Evolutionary conservation across 2,329 filamentous ascomycete species (phyloP), one percentile per base, ranked within the genome.

Genomic region (Colletotrichum salicis): DNA sequence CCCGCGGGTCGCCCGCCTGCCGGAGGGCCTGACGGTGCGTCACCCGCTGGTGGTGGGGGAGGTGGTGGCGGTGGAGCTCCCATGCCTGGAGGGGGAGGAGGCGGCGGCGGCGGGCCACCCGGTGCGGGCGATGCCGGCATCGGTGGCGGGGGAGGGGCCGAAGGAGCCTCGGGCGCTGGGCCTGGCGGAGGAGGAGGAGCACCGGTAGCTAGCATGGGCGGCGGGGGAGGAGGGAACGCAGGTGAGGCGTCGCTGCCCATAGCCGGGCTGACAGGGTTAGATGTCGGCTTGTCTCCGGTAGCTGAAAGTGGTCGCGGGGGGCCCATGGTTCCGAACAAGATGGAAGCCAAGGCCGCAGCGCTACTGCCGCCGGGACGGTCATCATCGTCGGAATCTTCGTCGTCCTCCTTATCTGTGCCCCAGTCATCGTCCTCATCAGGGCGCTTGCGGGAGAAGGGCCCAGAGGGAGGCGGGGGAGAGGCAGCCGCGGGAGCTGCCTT

Each of bases 281-380:
- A 83, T 22, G 84, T 79, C 10, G 85, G 85, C 76, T 93, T 93
- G 75, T 93, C 91, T 66, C 93, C 94, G 80, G 94, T 91, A 7
- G 94, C 93, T 24, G 94, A 97, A 56, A 98, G 84, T 35, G 96
- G 95, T 63, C 96, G 91, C 15, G 96, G 96, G 51, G 96, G 96
- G 11, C 90, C 96, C 95, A 99, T 98, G 63, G 95, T 97, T 71
- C 96, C 96, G 80, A 99, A 99, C 24, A 99, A 88, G 72, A 98
- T 96, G 7, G 94, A 97, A 19, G 96, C 96, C 48, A 99, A 89
- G 77, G 97, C 94, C 72, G 97, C 96, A 60, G 96, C 96, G 76
- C 91, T 94, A 71, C 93, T 91, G 66, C 94, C 94, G 62, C 93
- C 93, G 22, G 94, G 92, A 11, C 92, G 89, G 65, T 95, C 93